phyloP scores from a whole-genome alignment of 2,329 filamentous ascomycete genomes.

The Hypoxylon sp. region DNA sequence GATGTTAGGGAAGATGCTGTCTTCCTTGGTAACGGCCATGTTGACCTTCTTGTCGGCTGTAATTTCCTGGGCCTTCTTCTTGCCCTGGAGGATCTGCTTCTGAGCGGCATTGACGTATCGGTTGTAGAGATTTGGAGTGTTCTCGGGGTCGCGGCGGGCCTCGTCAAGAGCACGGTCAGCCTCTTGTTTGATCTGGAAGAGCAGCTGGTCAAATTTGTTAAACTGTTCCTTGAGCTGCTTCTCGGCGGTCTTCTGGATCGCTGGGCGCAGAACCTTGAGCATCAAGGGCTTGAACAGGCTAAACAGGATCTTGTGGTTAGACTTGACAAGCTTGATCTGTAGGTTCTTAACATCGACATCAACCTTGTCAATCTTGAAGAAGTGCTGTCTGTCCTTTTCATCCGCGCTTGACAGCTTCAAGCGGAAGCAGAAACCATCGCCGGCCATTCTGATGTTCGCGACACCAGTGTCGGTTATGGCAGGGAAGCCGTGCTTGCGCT shows the following conservation, averaged over 20 bases:
- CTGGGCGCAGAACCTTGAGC: constrained; percentile 86
- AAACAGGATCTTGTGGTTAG: constrained; percentile 94
- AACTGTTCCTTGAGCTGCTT: constrained; percentile 90
- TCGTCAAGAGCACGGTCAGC: constrained; percentile 80
- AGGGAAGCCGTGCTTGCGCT: constrained; percentile 94
- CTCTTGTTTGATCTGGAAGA: constrained; percentile 85
- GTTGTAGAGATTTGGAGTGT: constrained; percentile 86
- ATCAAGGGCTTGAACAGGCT: constrained; percentile 87
- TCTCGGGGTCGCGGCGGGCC: constrained; percentile 76
- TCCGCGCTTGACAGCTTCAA: constrained; percentile 88
- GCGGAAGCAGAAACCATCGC: constrained; percentile 91
- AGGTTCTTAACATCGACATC: constrained; percentile 85
- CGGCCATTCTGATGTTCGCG: constrained; percentile 88
- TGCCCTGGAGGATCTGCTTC: constrained; percentile 79
- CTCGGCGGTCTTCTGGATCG: constrained; percentile 88
- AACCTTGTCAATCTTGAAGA: constrained; percentile 95
- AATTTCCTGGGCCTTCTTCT: constrained; percentile 78
- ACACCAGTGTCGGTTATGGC: constrained; percentile 89
- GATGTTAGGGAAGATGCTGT: constrained; percentile 91
- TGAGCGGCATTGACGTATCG: constrained; percentile 85
- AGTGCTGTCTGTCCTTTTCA: constrained; percentile 80
- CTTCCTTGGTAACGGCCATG: constrained; percentile 85
- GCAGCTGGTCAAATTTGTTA: constrained; percentile 78
- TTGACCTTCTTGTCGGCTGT: constrained; percentile 82
- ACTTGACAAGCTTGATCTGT: constrained; percentile 92